phyloP scores from a whole-genome alignment of 306 rosid species.

The Hylodesmum podocarpum region DNA sequence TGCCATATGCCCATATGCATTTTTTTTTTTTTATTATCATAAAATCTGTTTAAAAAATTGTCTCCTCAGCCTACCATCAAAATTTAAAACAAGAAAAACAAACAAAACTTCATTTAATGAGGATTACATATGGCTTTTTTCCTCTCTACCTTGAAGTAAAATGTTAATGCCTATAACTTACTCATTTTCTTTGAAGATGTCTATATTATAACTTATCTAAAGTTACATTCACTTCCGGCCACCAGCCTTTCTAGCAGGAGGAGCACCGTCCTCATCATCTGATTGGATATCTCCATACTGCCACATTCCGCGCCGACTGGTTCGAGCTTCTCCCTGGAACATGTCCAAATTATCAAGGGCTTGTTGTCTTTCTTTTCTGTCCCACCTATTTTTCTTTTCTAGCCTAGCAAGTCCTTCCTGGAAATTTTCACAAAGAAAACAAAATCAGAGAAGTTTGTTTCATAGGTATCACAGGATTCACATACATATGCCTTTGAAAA shows the following conservation, averaged over 20 bases:
- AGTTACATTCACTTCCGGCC: constrained; percentile 50
- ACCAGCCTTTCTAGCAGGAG: constrained; percentile 54
- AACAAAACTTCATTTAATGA: constrained; percentile 44
- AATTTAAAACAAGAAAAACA: constrained; percentile 25
- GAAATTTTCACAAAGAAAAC: constrained; percentile 25
- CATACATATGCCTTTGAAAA: not conserved
- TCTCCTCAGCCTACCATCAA: constrained; percentile 39
- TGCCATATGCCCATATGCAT: constrained; percentile 27
- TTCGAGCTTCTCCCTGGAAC: constrained; percentile 69
- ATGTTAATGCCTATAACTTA: constrained; percentile 37
- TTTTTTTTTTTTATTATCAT: constrained; percentile 45
- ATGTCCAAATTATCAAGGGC: constrained; percentile 66
- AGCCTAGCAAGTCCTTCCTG: constrained; percentile 78
- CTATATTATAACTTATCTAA: constrained; percentile 24
- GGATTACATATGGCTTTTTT: constrained; percentile 38
- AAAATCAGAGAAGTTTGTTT: not conserved
- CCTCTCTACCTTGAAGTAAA: constrained; percentile 31
- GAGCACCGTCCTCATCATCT: constrained; percentile 68
- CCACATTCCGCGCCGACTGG: constrained; percentile 69
- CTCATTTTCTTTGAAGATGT: constrained; percentile 31
- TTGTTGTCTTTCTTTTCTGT: constrained; percentile 50
- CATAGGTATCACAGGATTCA: not conserved
- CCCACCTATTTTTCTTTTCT: constrained; percentile 65
- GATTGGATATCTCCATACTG: constrained; percentile 75
- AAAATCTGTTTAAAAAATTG: constrained; percentile 31